phyloP scores from a whole-genome alignment of 805 yeast species.

The Lachancea cidri region DNA sequence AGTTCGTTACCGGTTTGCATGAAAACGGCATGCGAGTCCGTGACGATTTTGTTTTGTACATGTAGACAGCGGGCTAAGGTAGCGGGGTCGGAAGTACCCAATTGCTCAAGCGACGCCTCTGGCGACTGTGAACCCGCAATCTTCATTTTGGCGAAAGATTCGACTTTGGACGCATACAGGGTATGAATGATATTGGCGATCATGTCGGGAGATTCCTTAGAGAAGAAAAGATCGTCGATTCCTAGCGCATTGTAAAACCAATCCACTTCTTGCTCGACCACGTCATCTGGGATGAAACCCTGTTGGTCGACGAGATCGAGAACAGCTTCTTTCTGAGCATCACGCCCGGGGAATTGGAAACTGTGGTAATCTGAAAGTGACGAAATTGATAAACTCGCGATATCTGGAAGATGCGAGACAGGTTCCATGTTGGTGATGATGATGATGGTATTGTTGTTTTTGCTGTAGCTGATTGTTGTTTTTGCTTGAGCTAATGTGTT shows the following conservation, averaged over 20 bases:
- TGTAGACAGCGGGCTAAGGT: constrained; percentile 37
- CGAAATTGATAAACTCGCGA: constrained; percentile 38
- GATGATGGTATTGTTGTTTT: no score
- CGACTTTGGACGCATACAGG: constrained; percentile 86
- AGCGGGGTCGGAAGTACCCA: background rate
- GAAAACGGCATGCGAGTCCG: constrained; percentile 83
- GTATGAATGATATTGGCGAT: constrained; percentile 84
- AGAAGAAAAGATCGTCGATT: constrained; percentile 88
- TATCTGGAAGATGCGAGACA: constrained; percentile 35
- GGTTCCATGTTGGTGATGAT: no score
- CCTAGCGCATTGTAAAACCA: constrained; percentile 90
- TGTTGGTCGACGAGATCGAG: constrained; percentile 73
- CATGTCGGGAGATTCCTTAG: constrained; percentile 73
- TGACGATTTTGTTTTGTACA: constrained; percentile 75
- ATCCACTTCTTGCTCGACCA: constrained; percentile 78
- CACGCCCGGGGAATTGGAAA: constrained; percentile 73
- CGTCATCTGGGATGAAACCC: constrained; percentile 84
- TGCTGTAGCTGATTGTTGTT: no score
- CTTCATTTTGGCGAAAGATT: constrained; percentile 67
- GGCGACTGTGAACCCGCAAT: no score
- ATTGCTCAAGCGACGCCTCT: no score
- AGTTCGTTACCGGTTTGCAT: constrained; percentile 64
- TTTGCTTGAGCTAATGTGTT: no score
- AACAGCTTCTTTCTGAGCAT: constrained; percentile 73
- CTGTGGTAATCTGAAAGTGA: constrained; percentile 64